phyloP scores from a whole-genome alignment of 2,329 filamentous ascomycete genomes.

The Fusarium acutatum region DNA sequence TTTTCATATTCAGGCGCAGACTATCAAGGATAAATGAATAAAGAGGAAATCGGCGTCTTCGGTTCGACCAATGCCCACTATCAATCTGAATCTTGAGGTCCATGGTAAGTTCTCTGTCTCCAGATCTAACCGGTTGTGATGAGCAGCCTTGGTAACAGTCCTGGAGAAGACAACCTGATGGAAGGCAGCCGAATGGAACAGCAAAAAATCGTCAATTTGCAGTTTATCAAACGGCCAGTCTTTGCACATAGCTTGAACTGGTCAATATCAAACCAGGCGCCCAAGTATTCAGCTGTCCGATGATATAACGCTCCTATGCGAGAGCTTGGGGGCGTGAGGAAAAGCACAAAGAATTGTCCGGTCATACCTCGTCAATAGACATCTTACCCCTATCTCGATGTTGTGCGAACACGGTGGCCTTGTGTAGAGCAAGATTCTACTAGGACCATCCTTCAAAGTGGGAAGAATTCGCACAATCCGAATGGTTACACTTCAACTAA shows the following conservation, averaged over 20 bases:
- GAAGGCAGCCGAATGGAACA: neutral
- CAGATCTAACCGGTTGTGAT: neutral
- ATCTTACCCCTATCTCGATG: slow-evolving; percentile 1
- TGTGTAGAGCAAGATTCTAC: neutral
- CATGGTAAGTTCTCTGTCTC: neutral
- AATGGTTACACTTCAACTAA: neutral
- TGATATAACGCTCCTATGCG: neutral
- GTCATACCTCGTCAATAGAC: neutral
- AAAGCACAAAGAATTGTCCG: neutral
- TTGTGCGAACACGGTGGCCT: slow-evolving; percentile 14
- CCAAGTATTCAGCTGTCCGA: neutral
- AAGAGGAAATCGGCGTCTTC: slow-evolving; percentile 35
- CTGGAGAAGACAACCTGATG: neutral
- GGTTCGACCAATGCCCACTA: slow-evolving; percentile 1
- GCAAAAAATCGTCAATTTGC: neutral
- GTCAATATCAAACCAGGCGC: neutral
- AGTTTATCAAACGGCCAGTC: neutral
- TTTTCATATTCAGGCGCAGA: slow-evolving; percentile 28
- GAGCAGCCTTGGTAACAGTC: neutral
- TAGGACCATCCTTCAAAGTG: neutral
- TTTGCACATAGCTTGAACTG: neutral
- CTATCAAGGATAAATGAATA: slow-evolving; percentile 35
- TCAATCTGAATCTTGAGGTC: neutral
- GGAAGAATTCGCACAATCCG: neutral
- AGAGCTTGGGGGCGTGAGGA: neutral